A percentile compares a stretch with the other conserved stretches of the same genome.
These are phyloP conservation scores for Phytophthora ohioensis DNA, from an alignment of 352 stramenopile genomes.

Conservation along the genomic window DNA sequence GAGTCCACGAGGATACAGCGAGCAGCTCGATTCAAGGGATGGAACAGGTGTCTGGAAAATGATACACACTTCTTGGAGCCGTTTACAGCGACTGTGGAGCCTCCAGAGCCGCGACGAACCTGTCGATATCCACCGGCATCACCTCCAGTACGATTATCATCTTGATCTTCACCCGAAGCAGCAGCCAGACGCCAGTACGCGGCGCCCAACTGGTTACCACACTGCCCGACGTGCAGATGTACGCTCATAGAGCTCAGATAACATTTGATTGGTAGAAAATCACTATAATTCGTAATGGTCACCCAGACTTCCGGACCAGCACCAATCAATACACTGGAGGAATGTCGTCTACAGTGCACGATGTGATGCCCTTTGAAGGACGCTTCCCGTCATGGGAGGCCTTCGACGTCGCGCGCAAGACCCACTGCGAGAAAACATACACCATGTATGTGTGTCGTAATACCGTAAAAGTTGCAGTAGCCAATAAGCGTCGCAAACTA, in stretches of 20 bases:
- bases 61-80: slow-evolving; percentile 9
- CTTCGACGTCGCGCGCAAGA: slow-evolving; percentile 70
- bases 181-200: slow-evolving; percentile 69
- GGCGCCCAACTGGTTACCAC: slow-evolving; percentile 80
- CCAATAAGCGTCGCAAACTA: slow-evolving; percentile 76
- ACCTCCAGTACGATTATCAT: not conserved
- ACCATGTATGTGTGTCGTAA: slow-evolving; percentile 87
- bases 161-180: slow-evolving; percentile 6
- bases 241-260: slow-evolving; percentile 55
- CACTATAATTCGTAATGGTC: not conserved
- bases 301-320: slow-evolving; percentile 7
- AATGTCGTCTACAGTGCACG: slow-evolving; percentile 37
- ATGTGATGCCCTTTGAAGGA: slow-evolving; percentile 75
- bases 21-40: slow-evolving; percentile 47
- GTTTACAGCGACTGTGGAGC: slow-evolving; percentile 2
- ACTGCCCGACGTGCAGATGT: slow-evolving; percentile 77
- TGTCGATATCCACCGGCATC: slow-evolving; percentile 1
- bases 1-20: slow-evolving; percentile 84
- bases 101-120: slow-evolving; percentile 8
- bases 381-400: slow-evolving; percentile 82
- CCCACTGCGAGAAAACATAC: slow-evolving; percentile 80
- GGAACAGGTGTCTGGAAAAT: slow-evolving; percentile 59
- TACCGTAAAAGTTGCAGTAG: slow-evolving; percentile 75
- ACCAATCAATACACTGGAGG: slow-evolving; percentile 3
- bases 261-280: slow-evolving; percentile 20